Conservation (phyloP, 345 rosid genomes). For the Gossypium turneri region DNA sequence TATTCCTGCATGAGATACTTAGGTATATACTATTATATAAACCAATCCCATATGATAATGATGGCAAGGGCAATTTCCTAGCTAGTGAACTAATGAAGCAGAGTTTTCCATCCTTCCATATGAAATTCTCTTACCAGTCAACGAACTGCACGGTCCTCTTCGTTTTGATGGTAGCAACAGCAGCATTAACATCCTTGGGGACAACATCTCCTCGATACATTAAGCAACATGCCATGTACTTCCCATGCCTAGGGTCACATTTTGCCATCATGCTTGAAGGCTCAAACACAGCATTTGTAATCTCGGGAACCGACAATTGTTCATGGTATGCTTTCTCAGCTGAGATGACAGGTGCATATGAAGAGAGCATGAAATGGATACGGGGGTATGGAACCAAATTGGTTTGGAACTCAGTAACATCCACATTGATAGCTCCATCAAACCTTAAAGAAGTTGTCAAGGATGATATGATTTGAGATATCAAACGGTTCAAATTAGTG, state of each 20-base stretch:
- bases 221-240: constrained; percentile 81
- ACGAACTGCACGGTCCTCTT: constrained; percentile 75
- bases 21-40: too few relatives aligned
- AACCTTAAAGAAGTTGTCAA: constrained; percentile 75
- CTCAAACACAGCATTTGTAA: constrained; percentile 71
- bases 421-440: constrained; percentile 84
- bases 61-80: neutral
- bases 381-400: constrained; percentile 82
- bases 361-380: constrained; percentile 84
- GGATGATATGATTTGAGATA: constrained; percentile 71
- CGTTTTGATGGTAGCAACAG: constrained; percentile 67
- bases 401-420: constrained; percentile 71
- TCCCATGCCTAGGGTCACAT: constrained; percentile 86
- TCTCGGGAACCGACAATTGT: constrained; percentile 70
- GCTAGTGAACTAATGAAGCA: neutral
- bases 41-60: neutral
- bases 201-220: constrained; percentile 87
- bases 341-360: constrained; percentile 76
- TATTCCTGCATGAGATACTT: too few relatives aligned
- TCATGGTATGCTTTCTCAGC: constrained; percentile 80
- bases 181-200: constrained; percentile 75
- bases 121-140: constrained; percentile 49
- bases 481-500: constrained; percentile 70
- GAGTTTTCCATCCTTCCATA: neutral
- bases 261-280: constrained; percentile 87